phyloP scores from a whole-genome alignment of 2,329 filamentous ascomycete genomes.

The Alternaria tenuissima region DNA sequence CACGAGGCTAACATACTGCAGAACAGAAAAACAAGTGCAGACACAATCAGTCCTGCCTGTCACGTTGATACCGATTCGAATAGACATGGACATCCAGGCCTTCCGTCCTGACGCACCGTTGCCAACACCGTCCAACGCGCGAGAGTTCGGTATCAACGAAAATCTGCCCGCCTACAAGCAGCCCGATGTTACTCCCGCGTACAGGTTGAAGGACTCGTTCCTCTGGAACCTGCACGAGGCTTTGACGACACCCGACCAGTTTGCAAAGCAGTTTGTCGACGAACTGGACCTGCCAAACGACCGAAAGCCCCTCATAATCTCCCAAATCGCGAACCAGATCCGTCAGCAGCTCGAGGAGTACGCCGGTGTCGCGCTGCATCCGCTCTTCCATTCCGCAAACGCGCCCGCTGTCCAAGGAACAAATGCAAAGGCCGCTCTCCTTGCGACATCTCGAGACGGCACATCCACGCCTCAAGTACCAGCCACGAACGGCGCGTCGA shows the following conservation, averaged over 20 bases:
- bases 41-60: constrained; percentile 79
- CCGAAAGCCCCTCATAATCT: constrained; percentile 67
- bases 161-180: constrained; percentile 79
- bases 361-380: constrained; percentile 90
- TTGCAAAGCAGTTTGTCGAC: constrained; percentile 88
- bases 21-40: constrained; percentile 68
- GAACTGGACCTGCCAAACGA: constrained; percentile 90
- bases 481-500: constrained; percentile 62
- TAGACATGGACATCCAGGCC: constrained; percentile 89
- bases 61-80: constrained; percentile 92
- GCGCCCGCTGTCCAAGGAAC: constrained; percentile 41
- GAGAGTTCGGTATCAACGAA: constrained; percentile 70
- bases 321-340: constrained; percentile 91
- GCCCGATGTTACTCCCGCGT: constrained; percentile 82
- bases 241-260: constrained; percentile 92
- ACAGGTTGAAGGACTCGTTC: constrained; percentile 92
- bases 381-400: constrained; percentile 76
- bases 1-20: constrained; percentile 31
- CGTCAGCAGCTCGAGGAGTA: constrained; percentile 96
- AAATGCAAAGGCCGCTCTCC: constrained; percentile 44
- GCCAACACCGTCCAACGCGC: constrained; percentile 67
- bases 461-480: constrained; percentile 58
- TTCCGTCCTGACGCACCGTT: constrained; percentile 73
- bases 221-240: constrained; percentile 98
- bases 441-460: constrained; percentile 59